Base-by-base conservation (phyloP, 805 yeast genomes). In the Nakazawaea holstii region DNA sequence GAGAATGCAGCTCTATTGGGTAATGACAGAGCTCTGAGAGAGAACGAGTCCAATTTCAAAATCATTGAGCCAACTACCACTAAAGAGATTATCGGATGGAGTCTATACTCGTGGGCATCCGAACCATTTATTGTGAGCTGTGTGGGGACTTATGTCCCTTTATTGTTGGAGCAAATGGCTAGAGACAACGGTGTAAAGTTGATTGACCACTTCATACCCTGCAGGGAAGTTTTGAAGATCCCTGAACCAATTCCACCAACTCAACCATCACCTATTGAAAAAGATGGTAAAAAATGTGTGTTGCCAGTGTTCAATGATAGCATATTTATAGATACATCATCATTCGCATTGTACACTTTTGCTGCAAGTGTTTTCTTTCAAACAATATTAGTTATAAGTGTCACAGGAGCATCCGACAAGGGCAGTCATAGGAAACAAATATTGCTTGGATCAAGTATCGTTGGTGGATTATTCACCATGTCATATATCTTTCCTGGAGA, bases 101-200 rank as follows among this genome's bases (percentile, higher is more conserved):
- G 80, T 58, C 66, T 82, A 6, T 82, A 80, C 53, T 70, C 83
- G 2, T 82, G 86, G 75, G 90, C 91, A 1, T 79, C 87, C 17
- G 95, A 86, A 60, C 94, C 94, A 0, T 87, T 85, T 58, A 74
- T 84, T 4, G 94, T 86, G 7, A 80, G 87, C 35, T 90, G 85
- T 2, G 84, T 87, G 6, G 84, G 91, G 0, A 84, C 92, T 0
- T 87, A 84, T 59, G 83, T 86, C 6, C 94, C 94, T 0, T 63
- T 87, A 14, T 61, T 86, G 6, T 64, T 86, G 29, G 90, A 86
- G 52, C 84, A 82, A 55, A 73, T 82, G 50, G 95, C 91, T 0
- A 70, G 90, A 20, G 78, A 75, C 39, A 85, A 82, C 58, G 92
- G 89, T 26, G 92, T 87, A 8, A 59, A 73, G 49, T 64, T 74